Evolutionary conservation across 208 protist genomes (phyloP).

Genomic region (Angomonas ambiguus): DNA sequence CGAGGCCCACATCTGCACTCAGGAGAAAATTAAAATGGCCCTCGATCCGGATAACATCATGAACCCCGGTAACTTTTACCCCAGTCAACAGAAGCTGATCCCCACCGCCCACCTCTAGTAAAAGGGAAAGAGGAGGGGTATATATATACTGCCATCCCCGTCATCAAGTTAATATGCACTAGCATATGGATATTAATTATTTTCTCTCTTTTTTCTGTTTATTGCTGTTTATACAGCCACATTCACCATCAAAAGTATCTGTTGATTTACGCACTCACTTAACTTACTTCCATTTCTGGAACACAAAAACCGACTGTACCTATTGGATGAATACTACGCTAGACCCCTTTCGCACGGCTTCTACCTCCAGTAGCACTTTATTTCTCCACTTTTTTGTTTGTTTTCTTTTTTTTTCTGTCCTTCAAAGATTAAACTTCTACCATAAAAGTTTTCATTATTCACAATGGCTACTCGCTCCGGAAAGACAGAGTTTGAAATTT

Average conservation of each 20-base stretch:
- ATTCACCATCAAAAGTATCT: not conserved
- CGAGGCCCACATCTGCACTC: slow-evolving; percentile 42
- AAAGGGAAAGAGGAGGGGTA: not conserved
- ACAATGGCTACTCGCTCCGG: not conserved
- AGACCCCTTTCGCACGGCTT: no score
- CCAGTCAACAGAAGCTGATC: slow-evolving; percentile 18
- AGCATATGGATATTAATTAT: no score
- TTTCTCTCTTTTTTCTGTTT: no score
- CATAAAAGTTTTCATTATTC: not conserved
- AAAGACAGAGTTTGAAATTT: slow-evolving; percentile 8
- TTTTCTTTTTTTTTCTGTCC: slow-evolving; percentile 1
- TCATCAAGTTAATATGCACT: no score
- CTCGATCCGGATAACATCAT: slow-evolving; percentile 77
- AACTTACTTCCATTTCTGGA: no score
- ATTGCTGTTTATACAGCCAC: not conserved
- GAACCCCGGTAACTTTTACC: slow-evolving; percentile 76
- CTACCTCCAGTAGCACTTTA: no score
- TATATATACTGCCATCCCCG: no score
- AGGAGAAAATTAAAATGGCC: slow-evolving; percentile 60
- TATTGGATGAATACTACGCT: no score
- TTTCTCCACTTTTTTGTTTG: no score
- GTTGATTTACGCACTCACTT: no score
- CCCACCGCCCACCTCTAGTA: slow-evolving; percentile 18
- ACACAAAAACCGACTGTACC: no score
- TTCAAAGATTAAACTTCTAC: not conserved